Percentiles rank a stretch among this genome's conserved stretches.
Evolutionary conservation across 257 asterid genomes (phyloP).

Genomic region (Nicotiana tomentosiformis): DNA sequence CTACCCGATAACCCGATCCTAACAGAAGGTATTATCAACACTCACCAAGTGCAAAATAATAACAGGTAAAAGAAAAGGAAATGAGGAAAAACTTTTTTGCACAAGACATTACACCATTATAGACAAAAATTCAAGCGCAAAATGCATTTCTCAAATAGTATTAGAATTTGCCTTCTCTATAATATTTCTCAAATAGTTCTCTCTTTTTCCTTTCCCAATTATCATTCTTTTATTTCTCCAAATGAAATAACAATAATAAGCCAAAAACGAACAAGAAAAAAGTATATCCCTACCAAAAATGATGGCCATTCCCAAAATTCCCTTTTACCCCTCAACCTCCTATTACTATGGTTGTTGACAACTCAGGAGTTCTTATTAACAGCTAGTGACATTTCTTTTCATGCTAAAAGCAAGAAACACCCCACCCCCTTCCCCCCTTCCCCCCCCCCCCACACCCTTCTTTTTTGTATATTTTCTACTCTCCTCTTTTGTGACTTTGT

Average conservation of each 20-base stretch:
- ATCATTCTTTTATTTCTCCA: not conserved
- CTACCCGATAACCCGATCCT: too few relatives aligned
- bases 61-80: too few relatives aligned
- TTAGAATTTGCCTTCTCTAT: not conserved
- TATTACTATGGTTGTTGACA: conserved; percentile 2
- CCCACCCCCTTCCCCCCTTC: not conserved
- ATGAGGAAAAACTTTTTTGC: too few relatives aligned
- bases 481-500: not conserved
- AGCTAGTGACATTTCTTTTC: conserved; percentile 22
- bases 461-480: not conserved
- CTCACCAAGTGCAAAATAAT: too few relatives aligned
- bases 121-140: not conserved
- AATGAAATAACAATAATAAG: not conserved
- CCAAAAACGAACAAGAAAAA: not conserved
- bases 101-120: not conserved
- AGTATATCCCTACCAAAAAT: not conserved
- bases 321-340: not conserved
- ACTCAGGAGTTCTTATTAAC: not conserved
- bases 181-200: not conserved
- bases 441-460: not conserved
- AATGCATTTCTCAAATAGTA: not conserved
- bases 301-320: not conserved
- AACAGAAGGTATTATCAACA: too few relatives aligned
- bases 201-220: not conserved
- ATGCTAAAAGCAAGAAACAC: conserved; percentile 21